Evolutionary conservation across 805 yeast species (phyloP), one percentile per base, ranked within the genome.

Genomic region (Metschnikowia kunwiensis): DNA sequence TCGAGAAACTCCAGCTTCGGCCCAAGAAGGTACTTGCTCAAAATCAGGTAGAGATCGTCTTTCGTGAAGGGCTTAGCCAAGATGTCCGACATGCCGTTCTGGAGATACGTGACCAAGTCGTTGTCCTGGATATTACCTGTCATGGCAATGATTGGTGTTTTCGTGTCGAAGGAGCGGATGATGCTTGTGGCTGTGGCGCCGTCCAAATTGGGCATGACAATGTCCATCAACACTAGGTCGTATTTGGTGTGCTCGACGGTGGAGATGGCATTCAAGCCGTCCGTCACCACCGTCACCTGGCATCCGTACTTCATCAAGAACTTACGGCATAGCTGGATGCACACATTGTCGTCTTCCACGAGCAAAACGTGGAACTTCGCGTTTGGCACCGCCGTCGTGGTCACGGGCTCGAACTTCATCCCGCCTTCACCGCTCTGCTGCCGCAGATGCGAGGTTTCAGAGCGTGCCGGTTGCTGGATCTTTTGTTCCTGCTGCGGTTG

Each of bases 41-140:
- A 64, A 53, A 88, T 86, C 43, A 79, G 70, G 53, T 81, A 85
- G 39, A 93, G 68, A 55, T 86, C 95, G 47, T 81, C 86, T 54
- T 85, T 87, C 2, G 95, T 83, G 57, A 93, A 93, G 1, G 98
- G 98, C 55, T 93, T 87, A 4, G 95, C 95, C 45, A 93, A 67
- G 24, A 93, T 86, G 59, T 87, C 96, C 40, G 86, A 81, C 86
- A 88, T 88, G 4, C 96, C 97, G 53, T 87, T 86, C 49, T 82
- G 82, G 42, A 86, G 64, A 57, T 85, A 87, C 1, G 80, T 82
- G 30, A 84, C 83, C 40, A 87, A 68, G 58, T 87, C 95, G 47
- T 82, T 78, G 46, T 82, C 86, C 48, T 84, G 82, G 38, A 86
- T 84, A 55, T 86, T 87, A 26, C 95, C 94, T 2, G 96, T 86